Percentiles rank a stretch among this genome's conserved stretches.
Evolutionary conservation across 1,139 yeast species (phyloP).

Genomic region (Taiozyma sp.): DNA sequence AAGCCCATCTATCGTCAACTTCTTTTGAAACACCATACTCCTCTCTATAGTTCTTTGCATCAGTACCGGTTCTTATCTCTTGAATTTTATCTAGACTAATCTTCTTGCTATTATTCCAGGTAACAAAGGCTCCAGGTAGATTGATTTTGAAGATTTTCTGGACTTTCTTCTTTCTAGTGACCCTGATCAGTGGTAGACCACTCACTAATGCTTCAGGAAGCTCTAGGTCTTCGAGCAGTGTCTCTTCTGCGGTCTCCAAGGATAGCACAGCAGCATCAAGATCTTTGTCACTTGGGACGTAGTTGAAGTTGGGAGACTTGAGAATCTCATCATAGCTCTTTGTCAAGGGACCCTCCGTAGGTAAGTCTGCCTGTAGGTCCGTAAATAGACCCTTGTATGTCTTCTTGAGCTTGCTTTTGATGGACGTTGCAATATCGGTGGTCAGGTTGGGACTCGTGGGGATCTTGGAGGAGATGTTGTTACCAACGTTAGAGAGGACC

Average conservation of each 20-base stretch:
- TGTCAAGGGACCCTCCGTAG: conserved; percentile 24
- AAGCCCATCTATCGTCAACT: conserved; percentile 68
- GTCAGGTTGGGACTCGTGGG: background rate
- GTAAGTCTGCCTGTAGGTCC: background rate
- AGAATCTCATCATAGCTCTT: conserved; percentile 15
- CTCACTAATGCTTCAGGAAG: conserved; percentile 30
- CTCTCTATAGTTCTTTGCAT: conserved; percentile 80
- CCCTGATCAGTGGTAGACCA: conserved; percentile 47
- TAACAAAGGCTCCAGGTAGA: conserved; percentile 37
- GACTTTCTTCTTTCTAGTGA: conserved; percentile 66
- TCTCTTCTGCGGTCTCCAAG: conserved; percentile 6
- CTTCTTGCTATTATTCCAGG: conserved; percentile 49
- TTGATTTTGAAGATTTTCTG: conserved; percentile 44
- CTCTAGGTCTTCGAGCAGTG: conserved; percentile 17
- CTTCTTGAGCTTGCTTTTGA: conserved; percentile 12
- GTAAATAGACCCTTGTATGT: conserved; percentile 11
- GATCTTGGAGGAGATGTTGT: background rate
- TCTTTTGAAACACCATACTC: conserved; percentile 72
- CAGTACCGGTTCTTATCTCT: conserved; percentile 59
- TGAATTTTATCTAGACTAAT: conserved; percentile 70
- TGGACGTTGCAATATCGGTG: conserved; percentile 7
- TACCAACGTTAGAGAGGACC: background rate
- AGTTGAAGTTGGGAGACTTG: conserved; percentile 6
- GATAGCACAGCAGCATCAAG: conserved; percentile 1
- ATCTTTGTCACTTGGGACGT: conserved; percentile 1